Evolutionary conservation across 805 yeast species (phyloP).

Genomic region (Soucietia sequanensis): DNA sequence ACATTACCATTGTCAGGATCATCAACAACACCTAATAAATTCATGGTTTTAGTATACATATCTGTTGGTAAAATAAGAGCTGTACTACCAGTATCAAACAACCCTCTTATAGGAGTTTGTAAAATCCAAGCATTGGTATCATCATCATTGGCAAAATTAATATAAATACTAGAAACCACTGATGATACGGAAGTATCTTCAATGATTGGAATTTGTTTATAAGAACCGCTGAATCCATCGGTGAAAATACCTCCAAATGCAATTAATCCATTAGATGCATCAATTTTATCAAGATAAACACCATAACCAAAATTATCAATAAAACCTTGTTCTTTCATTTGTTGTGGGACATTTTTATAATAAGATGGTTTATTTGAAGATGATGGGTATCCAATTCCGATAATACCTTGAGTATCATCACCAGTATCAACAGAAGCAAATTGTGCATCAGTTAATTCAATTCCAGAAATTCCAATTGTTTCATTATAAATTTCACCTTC

Average conservation of each 20-base stretch:
- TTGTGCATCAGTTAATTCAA: not conserved
- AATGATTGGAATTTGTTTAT: slow-evolving; percentile 1
- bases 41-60: slow-evolving; percentile 1
- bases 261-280: not conserved
- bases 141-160: not conserved
- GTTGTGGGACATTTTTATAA: slow-evolving; percentile 1
- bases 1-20: not conserved
- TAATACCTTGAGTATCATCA: not conserved
- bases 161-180: not conserved
- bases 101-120: slow-evolving; percentile 2
- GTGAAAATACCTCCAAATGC: slow-evolving; percentile 1
- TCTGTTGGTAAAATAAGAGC: slow-evolving; percentile 1
- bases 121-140: slow-evolving; percentile 1
- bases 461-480: slow-evolving; percentile 1
- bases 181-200: slow-evolving; percentile 1
- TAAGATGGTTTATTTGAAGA: not conserved
- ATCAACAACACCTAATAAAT: not conserved
- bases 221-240: not conserved
- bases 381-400: slow-evolving; percentile 2
- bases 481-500: slow-evolving; percentile 3
- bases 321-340: slow-evolving; percentile 1
- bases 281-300: slow-evolving; percentile 1
- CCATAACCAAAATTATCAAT: slow-evolving; percentile 3
- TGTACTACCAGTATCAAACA: slow-evolving; percentile 2
- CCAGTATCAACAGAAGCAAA: slow-evolving; percentile 1